Conservation (phyloP, 257 asterid species). For the Thymus quinquecostatus region DNA sequence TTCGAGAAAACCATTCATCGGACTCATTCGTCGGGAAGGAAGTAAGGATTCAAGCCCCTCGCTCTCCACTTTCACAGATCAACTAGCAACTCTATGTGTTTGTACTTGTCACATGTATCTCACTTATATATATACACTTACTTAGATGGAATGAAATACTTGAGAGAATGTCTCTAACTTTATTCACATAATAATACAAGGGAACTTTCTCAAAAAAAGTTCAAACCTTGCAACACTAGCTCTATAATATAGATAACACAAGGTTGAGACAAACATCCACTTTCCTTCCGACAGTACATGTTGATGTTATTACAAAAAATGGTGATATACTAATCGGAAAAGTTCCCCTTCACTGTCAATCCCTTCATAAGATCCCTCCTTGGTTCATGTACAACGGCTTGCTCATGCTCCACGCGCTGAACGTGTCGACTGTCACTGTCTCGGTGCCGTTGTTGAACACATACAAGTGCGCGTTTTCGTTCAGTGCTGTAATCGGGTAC, state of each 20-base stretch:
- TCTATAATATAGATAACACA: background rate
- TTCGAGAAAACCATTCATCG: constrained; percentile 56
- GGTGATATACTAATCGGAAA: background rate
- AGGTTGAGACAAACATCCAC: background rate
- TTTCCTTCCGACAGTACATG: background rate
- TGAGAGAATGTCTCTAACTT: background rate
- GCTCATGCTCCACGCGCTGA: constrained; percentile 57
- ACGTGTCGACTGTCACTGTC: constrained; percentile 36
- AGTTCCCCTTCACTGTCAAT: background rate
- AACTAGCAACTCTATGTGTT: constrained; percentile 35
- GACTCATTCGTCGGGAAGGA: constrained; percentile 59
- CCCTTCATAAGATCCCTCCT: constrained; percentile 10
- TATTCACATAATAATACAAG: background rate
- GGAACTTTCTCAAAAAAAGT: background rate
- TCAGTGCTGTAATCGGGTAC: constrained; percentile 47
- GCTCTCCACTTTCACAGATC: constrained; percentile 72
- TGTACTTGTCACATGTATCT: too few species aligned
- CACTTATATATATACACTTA: too few species aligned
- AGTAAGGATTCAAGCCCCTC: constrained; percentile 54
- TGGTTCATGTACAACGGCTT: constrained; percentile 42
- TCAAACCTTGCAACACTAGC: background rate
- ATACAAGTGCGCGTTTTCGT: constrained; percentile 45
- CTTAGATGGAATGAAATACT: too few species aligned
- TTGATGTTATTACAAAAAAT: background rate
- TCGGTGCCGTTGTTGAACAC: constrained; percentile 57